Evolutionary conservation across 306 rosid species (phyloP), one percentile per base, ranked within the genome.

Genomic region (Vicia faba): DNA sequence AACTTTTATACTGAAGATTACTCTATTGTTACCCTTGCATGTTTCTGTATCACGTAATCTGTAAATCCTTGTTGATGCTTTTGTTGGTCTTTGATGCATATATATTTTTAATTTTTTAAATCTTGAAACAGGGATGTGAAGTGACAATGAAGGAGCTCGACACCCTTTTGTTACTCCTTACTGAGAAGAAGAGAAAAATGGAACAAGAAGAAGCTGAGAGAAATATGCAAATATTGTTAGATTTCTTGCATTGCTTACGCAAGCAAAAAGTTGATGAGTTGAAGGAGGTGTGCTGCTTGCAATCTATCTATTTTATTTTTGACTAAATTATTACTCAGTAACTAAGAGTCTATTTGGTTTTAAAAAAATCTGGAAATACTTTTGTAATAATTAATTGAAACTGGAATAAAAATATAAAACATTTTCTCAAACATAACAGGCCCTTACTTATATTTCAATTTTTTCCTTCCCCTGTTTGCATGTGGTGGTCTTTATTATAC

Each of bases 161-260:
- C 82, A 75, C 81, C 68, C 90, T 93, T 65, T 79, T 93, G 83
- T 71, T 73, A 43, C 84, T 93, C 61, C 89, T 93, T 60, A 56
- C 92, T 3, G 97, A 93, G 71, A 93, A 90, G 83, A 93, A 90
- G 85, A 86, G 92, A 80, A 93, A 93, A 83, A 93, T 90, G 95
- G 96, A 93, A 74, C 99, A 93, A 81, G 99, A 93, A 81, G 97
- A 90, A 79, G 91, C 99, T 4, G 95, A 88, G 75, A 84, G 92
- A 90, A 93, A 93, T 73, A 86, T 93, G 99, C 92, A 93, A 78
- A 88, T 93, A 65, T 75, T 93, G 77, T 72, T 89, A 5, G 97
- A 91, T 66, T 93, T 93, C 83, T 82, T 93, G 86, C 84, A 86
- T 78, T 86, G 95, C 77, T 78, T 90, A 66, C 87, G 96, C 74